Conservation (phyloP, 1,284 basidiomycete species). For the Laetiporus sulphureus region DNA sequence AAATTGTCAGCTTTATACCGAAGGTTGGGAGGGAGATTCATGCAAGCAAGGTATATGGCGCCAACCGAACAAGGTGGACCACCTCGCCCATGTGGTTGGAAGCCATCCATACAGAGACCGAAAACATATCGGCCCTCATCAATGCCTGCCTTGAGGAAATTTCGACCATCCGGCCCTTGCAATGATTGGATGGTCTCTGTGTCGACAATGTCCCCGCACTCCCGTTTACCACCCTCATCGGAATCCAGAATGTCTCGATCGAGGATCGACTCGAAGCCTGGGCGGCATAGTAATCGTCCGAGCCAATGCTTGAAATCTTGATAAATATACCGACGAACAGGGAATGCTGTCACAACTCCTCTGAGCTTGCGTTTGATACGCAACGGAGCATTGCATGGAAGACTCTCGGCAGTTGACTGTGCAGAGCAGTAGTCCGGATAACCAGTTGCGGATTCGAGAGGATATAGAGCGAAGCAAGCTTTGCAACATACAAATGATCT, state of each 20-base stretch:
- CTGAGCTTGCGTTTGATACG: background rate
- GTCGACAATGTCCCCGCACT: background rate
- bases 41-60: constrained; percentile 19
- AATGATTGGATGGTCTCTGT: background rate
- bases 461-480: background rate
- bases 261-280: constrained; percentile 22
- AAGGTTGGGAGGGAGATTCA: constrained; percentile 23
- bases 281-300: constrained; percentile 17
- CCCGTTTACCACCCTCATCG: background rate
- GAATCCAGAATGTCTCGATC: constrained; percentile 12
- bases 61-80: constrained; percentile 10
- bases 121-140: constrained; percentile 1
- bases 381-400: background rate
- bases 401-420: background rate
- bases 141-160: background rate
- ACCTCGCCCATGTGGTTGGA: constrained; percentile 16
- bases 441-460: background rate
- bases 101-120: constrained; percentile 12
- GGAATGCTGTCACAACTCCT: background rate
- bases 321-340: constrained; percentile 1
- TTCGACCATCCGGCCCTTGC: background rate
- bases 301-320: constrained; percentile 28
- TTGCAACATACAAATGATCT: constrained; percentile 1
- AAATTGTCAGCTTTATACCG: constrained; percentile 23
- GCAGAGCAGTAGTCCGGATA: background rate